Base-by-base conservation (phyloP, 2,329 filamentous ascomycete genomes). In the Diaporthe ampelina region DNA sequence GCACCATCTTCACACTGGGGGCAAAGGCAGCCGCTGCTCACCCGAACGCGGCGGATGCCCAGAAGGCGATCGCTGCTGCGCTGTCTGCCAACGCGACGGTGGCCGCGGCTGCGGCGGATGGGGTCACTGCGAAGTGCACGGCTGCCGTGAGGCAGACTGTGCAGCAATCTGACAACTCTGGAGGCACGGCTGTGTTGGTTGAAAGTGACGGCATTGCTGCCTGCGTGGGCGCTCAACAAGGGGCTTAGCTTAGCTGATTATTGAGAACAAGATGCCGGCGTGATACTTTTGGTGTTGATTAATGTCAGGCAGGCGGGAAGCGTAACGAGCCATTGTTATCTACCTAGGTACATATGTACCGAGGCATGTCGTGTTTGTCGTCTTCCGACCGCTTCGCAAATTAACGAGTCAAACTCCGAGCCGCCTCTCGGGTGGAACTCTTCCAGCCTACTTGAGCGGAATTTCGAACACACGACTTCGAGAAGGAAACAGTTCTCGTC, bases 31-130 rank as follows among this genome's bases (percentile, higher is more conserved):
- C 68, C 13, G 68, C 68, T 19, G 52, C 52, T 0, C 68, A 70
- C 37, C 52, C 68, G 17, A 70, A 58, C 37, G 48, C 52, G 37
- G 68, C 68, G 26, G 68, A 70, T 19, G 68, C 68, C n/a, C 68
- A 70, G 68, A 56, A 45, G 24, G 68, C 52, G 10, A 59, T 48
- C 0, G 10, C 68, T 45, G 68, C 68, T 29, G 68, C 68, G 32
- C n/a, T 56, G 37, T 40, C 50, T 15, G 68, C 21, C 8, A 45
- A 56, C 1, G 52, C 17, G 7, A 45, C 48, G 17, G 68, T 45
- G 52, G 68, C 68, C 6, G 50, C 52, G 9, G 68, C 54, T 32
- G 48, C 37, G 13, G 48, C 4, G 68, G 68, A 70, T 58, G 52
- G 26, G 2, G 59, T 48, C 6, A 32, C 24, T 32, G 40, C 59